A percentile compares a stretch with the other conserved stretches of the same genome.
Evolutionary conservation across 2,329 filamentous ascomycete species (phyloP).

Genomic region (Colletotrichum salicis): DNA sequence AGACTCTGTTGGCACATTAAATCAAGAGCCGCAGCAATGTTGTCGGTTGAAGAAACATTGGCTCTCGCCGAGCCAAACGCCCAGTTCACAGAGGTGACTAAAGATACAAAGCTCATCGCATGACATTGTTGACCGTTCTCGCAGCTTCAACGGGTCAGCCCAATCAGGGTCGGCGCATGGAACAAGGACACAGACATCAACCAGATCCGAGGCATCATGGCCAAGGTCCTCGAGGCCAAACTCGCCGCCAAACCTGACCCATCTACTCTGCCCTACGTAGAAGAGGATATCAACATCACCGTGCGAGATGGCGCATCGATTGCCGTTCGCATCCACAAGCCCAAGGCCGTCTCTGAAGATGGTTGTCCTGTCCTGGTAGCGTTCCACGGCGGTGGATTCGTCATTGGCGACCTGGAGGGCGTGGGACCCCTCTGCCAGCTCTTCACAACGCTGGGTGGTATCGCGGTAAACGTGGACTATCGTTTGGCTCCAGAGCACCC

Average conservation of each 20-base stretch:
- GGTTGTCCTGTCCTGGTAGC: conserved; percentile 41
- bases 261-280: conserved; percentile 33
- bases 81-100: conserved; percentile 35
- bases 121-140: background rate
- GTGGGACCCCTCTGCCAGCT: conserved; percentile 40
- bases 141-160: conserved; percentile 22
- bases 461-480: conserved; percentile 43
- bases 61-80: conserved; percentile 38
- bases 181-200: conserved; percentile 39
- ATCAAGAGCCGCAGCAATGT: conserved; percentile 36
- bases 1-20: background rate
- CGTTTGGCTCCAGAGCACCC: conserved; percentile 43
- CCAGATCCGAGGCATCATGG: conserved; percentile 37
- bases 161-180: conserved; percentile 37
- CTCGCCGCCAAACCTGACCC: conserved; percentile 29
- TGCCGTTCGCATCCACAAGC: conserved; percentile 39
- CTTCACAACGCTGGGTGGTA: conserved; percentile 41
- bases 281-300: conserved; percentile 40
- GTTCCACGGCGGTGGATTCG: conserved; percentile 44
- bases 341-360: conserved; percentile 25
- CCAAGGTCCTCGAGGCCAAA: conserved; percentile 28
- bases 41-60: conserved; percentile 40
- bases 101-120: conserved; percentile 7
- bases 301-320: conserved; percentile 39
- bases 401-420: conserved; percentile 41